Conservation (phyloP, 306 rosid species). For the Sphenostylis stenocarpa region DNA sequence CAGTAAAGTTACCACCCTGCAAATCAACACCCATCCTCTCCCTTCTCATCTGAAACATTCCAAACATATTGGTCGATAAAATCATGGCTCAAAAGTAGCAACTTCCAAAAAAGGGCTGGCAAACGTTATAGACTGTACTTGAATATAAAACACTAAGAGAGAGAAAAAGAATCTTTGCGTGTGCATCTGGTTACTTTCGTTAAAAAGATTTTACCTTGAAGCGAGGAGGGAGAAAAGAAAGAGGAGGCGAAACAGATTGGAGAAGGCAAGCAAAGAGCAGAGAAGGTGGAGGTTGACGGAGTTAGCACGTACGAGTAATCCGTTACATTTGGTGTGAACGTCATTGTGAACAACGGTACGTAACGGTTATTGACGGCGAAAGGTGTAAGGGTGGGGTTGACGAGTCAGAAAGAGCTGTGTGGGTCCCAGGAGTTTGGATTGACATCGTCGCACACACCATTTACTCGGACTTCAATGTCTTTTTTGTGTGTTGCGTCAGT, state of each 20-base stretch:
- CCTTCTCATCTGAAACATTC: not conserved
- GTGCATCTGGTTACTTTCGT: not conserved
- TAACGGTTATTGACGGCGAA: not conserved
- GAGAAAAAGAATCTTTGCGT: not conserved
- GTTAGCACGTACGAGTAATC: not conserved
- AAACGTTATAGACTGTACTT: not conserved
- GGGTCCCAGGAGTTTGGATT: not conserved
- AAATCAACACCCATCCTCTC: conserved; percentile 17
- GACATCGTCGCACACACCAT: not conserved
- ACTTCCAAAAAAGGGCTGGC: not conserved
- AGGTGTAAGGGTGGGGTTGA: not conserved
- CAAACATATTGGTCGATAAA: not conserved
- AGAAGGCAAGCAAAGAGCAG: not conserved
- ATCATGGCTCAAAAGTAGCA: conserved; percentile 6
- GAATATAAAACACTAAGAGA: not conserved
- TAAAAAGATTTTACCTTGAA: not conserved
- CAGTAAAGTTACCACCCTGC: not conserved
- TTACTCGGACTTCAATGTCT: not conserved
- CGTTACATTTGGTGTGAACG: not conserved
- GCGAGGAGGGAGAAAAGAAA: not conserved
- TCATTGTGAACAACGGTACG: not conserved
- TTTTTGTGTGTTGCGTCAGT: too few relatives aligned
- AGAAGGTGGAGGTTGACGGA: conserved; percentile 10
- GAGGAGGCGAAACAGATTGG: not conserved
- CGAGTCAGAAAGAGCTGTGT: not conserved